Conservation (phyloP, 495 filamentous ascomycete species). For the Aspergillus coremiiformis region DNA sequence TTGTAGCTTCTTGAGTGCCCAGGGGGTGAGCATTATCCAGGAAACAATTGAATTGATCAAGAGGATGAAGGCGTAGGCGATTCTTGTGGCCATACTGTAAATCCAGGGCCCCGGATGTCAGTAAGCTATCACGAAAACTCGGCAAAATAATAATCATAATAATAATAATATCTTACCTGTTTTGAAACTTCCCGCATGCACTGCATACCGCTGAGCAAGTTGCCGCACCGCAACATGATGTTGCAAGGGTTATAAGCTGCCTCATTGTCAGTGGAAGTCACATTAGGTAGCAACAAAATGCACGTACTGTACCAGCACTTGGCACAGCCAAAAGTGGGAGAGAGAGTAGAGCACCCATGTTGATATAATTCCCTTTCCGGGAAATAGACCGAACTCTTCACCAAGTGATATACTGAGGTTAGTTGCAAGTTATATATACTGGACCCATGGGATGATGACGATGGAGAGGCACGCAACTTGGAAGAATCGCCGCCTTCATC, state of each 20-base stretch:
- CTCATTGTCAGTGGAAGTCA: conserved; percentile 18
- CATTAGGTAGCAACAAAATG: neutral
- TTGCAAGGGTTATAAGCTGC: conserved; percentile 67
- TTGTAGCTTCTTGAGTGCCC: conserved; percentile 93
- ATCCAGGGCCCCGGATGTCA: neutral
- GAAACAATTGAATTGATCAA: conserved; percentile 92
- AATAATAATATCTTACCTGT: conserved; percentile 82
- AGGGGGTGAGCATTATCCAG: conserved; percentile 98
- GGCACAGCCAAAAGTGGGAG: conserved; percentile 83
- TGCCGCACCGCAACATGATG: conserved; percentile 89
- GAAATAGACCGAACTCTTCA: neutral
- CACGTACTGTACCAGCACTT: conserved; percentile 73
- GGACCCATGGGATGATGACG: neutral
- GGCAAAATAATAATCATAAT: too few relatives aligned
- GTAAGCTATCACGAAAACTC: neutral
- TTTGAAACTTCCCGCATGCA: conserved; percentile 91
- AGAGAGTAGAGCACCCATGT: conserved; percentile 89
- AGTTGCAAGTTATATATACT: neutral
- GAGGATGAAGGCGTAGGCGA: conserved; percentile 94
- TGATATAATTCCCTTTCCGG: neutral
- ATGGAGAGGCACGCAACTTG: conserved; percentile 3
- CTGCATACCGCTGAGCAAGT: conserved; percentile 92
- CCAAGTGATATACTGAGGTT: neutral
- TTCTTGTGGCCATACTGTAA: conserved; percentile 84
- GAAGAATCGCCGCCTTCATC: conserved; percentile 11